Evolutionary conservation across 1,284 basidiomycete genomes (phyloP).

Genomic region (Albatrellus sp.): DNA sequence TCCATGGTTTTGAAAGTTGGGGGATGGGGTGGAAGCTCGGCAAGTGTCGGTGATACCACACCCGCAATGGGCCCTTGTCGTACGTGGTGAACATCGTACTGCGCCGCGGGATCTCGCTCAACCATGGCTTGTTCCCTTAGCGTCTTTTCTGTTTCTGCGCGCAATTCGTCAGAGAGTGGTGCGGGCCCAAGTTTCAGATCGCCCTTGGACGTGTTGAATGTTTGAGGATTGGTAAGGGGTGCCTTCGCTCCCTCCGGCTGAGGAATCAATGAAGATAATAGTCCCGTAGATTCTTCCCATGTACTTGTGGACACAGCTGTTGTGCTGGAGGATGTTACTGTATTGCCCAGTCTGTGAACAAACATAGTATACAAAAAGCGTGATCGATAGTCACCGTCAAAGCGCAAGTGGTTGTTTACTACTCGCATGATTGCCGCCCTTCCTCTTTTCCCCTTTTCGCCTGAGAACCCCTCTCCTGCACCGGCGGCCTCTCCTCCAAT

Average conservation of each 20-base stretch:
- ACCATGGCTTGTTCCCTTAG: conserved; percentile 61
- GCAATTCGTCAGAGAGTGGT: conserved; percentile 69
- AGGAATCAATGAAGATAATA: conserved; percentile 68
- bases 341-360: conserved; percentile 15
- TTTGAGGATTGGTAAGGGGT: conserved; percentile 38
- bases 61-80: conserved; percentile 37
- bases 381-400: conserved; percentile 60
- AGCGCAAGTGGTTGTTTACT: conserved; percentile 85
- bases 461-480: conserved; percentile 70
- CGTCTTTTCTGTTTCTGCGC: conserved; percentile 66
- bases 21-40: conserved; percentile 72
- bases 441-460: conserved; percentile 71
- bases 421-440: conserved; percentile 83
- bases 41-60: conserved; percentile 48
- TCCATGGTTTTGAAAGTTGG: conserved; percentile 79
- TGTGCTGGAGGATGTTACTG: conserved; percentile 62
- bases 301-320: conserved; percentile 46
- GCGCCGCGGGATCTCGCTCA: conserved; percentile 52
- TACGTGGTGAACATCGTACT: conserved; percentile 47
- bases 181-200: conserved; percentile 76
- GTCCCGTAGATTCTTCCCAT: conserved; percentile 77
- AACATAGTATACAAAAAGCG: conserved; percentile 4
- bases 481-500: conserved; percentile 79
- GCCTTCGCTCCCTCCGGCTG: conserved; percentile 32
- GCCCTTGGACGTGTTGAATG: conserved; percentile 65